A percentile compares a stretch with the other conserved stretches of the same genome.
These are phyloP conservation scores for Lodderomyces jiufengensis DNA, from an alignment of 1,139 yeast species.

Conservation along the genomic window DNA sequence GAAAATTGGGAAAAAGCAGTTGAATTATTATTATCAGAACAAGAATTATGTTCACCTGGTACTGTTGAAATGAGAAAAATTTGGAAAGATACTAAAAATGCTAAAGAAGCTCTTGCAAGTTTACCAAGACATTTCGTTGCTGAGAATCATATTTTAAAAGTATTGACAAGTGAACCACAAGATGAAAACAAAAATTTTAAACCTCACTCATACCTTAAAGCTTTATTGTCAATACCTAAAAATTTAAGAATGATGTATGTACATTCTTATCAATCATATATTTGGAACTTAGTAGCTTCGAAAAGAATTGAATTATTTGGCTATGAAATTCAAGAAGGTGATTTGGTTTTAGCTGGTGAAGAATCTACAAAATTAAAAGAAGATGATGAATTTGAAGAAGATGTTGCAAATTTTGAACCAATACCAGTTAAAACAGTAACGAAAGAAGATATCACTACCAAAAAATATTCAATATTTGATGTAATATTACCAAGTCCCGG, in stretches of 20 bases:
- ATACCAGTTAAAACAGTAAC: slow-evolving; percentile 69
- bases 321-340: slow-evolving; percentile 70
- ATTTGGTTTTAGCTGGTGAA: slow-evolving; percentile 53
- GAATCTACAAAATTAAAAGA: slow-evolving; percentile 22
- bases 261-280: slow-evolving; percentile 94
- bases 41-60: slow-evolving; percentile 77
- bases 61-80: slow-evolving; percentile 76
- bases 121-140: slow-evolving; percentile 92
- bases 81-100: slow-evolving; percentile 76
- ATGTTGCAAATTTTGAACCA: slow-evolving; percentile 51
- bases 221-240: slow-evolving; percentile 89
- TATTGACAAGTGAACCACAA: slow-evolving; percentile 46
- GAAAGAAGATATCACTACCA: slow-evolving; percentile 61
- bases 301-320: slow-evolving; percentile 74
- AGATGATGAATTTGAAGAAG: slow-evolving; percentile 57
- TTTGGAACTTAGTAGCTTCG: slow-evolving; percentile 89
- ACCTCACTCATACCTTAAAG: slow-evolving; percentile 60
- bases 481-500: slow-evolving; percentile 95
- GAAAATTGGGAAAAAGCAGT: slow-evolving; percentile 80
- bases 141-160: slow-evolving; percentile 67
- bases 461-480: slow-evolving; percentile 69
- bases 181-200: slow-evolving; percentile 46
- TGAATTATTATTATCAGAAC: slow-evolving; percentile 76
- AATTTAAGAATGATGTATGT: slow-evolving; percentile 92
- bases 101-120: slow-evolving; percentile 56